Conservation (phyloP, 345 rosid genomes). For the Corymbia maculata region DNA sequence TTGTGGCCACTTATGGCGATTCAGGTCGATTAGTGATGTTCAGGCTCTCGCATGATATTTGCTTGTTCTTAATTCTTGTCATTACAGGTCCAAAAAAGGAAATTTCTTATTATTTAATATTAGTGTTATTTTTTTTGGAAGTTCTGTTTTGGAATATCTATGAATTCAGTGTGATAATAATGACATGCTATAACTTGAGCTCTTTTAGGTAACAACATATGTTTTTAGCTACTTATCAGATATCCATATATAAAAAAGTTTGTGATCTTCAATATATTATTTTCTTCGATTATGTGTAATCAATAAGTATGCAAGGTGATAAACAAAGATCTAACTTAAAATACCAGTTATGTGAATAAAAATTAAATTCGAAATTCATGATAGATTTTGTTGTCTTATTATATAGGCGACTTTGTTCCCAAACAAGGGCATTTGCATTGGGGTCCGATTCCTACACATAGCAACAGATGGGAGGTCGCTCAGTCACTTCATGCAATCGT, state of each 20-base stretch:
- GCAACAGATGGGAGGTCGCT: slow-evolving; percentile 30
- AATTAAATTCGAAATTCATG: background rate
- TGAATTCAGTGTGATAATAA: background rate
- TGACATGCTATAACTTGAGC: background rate
- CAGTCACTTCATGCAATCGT: slow-evolving; percentile 27
- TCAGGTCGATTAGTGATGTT: background rate
- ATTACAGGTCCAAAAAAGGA: no score
- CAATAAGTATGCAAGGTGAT: no score
- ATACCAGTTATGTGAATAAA: background rate
- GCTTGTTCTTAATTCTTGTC: no score
- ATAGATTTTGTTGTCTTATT: no score
- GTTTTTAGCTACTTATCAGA: no score
- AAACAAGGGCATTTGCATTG: slow-evolving; percentile 19
- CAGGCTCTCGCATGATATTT: no score
- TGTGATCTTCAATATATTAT: no score
- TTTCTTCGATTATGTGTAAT: no score
- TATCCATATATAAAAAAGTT: no score
- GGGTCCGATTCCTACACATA: slow-evolving; percentile 11
- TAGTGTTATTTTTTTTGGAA: no score
- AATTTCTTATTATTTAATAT: rapidly evolving
- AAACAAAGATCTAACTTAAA: background rate
- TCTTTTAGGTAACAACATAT: background rate
- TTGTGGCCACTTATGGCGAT: slow-evolving; percentile 9
- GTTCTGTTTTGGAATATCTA: no score
- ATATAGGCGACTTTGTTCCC: slow-evolving; percentile 22